Evolutionary conservation across 495 filamentous ascomycete genomes (phyloP).

Genomic region (Amphirosellinia nigrospora): DNA sequence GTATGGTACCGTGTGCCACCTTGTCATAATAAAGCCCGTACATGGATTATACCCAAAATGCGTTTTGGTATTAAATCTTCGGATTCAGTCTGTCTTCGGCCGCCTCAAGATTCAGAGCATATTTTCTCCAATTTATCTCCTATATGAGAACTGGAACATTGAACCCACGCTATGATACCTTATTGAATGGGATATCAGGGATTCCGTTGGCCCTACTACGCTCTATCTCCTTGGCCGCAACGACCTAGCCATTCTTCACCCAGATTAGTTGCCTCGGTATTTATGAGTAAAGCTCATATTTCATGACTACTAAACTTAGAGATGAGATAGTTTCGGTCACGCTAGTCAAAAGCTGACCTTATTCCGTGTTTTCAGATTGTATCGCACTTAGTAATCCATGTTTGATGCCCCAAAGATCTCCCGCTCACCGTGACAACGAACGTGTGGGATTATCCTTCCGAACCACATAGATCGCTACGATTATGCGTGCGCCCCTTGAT

Average conservation of each 20-base stretch:
- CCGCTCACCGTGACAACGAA: not conserved
- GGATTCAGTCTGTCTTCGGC: constrained; percentile 50
- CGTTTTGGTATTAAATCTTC: constrained; percentile 41
- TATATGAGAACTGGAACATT: constrained; percentile 39
- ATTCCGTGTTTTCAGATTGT: no score
- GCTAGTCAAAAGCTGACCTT: no score
- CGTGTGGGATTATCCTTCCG: not conserved
- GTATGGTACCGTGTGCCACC: no score
- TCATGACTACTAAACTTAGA: no score
- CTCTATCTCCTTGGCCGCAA: constrained; percentile 50
- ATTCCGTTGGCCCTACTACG: constrained; percentile 27
- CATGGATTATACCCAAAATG: constrained; percentile 43
- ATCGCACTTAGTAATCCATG: not conserved
- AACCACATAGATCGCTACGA: not conserved
- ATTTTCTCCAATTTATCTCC: constrained; percentile 47
- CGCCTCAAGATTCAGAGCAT: constrained; percentile 45
- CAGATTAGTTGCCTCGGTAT: not conserved
- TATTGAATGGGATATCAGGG: constrained; percentile 32
- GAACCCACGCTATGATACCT: constrained; percentile 44
- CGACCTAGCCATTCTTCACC: constrained; percentile 31
- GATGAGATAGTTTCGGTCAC: no score
- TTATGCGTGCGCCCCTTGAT: constrained; percentile 47
- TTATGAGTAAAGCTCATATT: no score
- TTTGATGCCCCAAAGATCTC: not conserved
- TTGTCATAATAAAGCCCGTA: no score